Evolutionary conservation across 805 yeast species (phyloP), one percentile per base, ranked within the genome.

Genomic region (Ogataea naganishii): DNA sequence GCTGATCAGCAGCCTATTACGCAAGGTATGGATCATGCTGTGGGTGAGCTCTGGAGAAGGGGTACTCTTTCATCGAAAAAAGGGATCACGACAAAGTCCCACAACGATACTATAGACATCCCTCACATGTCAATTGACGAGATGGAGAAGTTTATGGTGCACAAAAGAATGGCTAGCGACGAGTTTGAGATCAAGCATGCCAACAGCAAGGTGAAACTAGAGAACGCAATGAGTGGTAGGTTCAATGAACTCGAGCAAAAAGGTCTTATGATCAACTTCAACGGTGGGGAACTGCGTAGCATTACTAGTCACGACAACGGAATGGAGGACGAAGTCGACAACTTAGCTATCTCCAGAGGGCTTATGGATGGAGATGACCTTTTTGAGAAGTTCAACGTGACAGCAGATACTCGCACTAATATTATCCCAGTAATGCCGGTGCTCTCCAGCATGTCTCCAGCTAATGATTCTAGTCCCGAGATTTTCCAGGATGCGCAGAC

Each of bases 151-250:
- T 49, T 41, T 30, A 44, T 53, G 43, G 41, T 43, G 13, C 46
- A 49, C 21, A 52, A 53, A 28, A 41, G 51, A 34, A 41, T 53
- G 39, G 41, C 49, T 14, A 50, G 51, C 29, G 56, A 50, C 36
- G 57, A 49, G 23, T 47, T 46, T 27, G 39, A 43, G 18, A 38
- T 53, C 26, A 53, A 53, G 35, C 36, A 39, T 8, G 50, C 46
- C 7, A 42, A 38, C 30, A 41, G 39, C 16, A 44, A 38, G 27
- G 35, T 40, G 18, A 36, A 36, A 18, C 27, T 47, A 21, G 41
- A 40, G 24, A n/a, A n/a, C n/a, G n/a, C n/a, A n/a, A n/a, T n/a
- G n/a, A n/a, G n/a, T n/a, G 33, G 29, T 24, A 36, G 23, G 14
- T 20, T 20, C 6, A 26, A 26, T 14, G 39, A 38, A 23, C 32